Percentiles rank a stretch among this genome's conserved stretches.
Conservation (phyloP, 257 asterid species). For the Ilex aquifolium region DNA sequence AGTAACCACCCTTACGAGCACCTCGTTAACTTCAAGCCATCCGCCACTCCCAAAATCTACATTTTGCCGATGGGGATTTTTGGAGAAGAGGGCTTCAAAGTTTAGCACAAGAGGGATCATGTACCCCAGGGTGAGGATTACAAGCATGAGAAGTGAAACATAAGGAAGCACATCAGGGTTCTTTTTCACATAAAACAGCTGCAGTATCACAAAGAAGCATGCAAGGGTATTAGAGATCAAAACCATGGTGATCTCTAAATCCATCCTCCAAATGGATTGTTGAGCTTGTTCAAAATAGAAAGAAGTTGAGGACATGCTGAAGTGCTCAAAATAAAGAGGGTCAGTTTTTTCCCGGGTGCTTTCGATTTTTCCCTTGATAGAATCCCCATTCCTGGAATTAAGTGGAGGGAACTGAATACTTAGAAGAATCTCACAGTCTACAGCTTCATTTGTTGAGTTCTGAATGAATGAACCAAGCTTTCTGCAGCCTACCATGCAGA, state of each 20-base stretch:
- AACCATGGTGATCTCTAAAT: conserved; percentile 54
- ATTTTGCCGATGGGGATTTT: conserved; percentile 14
- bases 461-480: conserved; percentile 9
- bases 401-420: conserved; percentile 31
- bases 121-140: conserved; percentile 46
- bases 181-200: conserved; percentile 45
- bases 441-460: conserved; percentile 1
- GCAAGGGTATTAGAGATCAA: conserved; percentile 47
- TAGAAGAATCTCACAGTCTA: conserved; percentile 54
- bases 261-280: conserved; percentile 60
- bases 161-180: conserved; percentile 38
- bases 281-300: conserved; percentile 13
- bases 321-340: conserved; percentile 35
- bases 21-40: conserved; percentile 60
- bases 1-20: conserved; percentile 43
- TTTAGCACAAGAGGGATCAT: conserved; percentile 61
- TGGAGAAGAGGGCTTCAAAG: conserved; percentile 43
- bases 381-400: conserved; percentile 10
- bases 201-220: conserved; percentile 43
- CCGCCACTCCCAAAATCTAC: conserved; percentile 21
- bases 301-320: conserved; percentile 27
- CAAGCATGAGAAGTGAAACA: conserved; percentile 46
- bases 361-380: conserved; percentile 32
- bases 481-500: conserved; percentile 78
- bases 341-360: conserved; percentile 41